Percentiles rank a stretch among this genome's conserved stretches.
Conservation (phyloP, 805 yeast species). For the Candida gorgasii region DNA sequence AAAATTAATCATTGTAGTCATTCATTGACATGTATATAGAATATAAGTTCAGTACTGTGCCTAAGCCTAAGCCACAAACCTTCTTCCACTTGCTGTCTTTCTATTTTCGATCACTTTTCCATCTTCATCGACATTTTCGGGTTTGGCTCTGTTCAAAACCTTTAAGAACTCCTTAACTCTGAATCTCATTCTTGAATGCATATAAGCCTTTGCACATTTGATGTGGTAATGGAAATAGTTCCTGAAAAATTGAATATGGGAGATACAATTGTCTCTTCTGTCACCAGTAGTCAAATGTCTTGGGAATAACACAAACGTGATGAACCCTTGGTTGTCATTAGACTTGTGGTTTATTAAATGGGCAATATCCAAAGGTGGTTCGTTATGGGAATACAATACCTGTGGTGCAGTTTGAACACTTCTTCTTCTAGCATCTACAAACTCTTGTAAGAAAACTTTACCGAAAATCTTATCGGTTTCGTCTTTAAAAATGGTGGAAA, state of each 20-base stretch:
- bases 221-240: conserved; percentile 98
- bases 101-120: conserved; percentile 47
- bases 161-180: conserved; percentile 92
- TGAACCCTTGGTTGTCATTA: conserved; percentile 49
- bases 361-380: conserved; percentile 83
- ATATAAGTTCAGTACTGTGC: no score
- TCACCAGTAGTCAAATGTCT: conserved; percentile 66
- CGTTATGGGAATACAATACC: conserved; percentile 84
- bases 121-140: conserved; percentile 81
- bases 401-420: conserved; percentile 98
- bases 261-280: conserved; percentile 81
- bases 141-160: conserved; percentile 94
- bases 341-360: conserved; percentile 32
- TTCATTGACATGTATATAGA: conserved; percentile 4
- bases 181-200: conserved; percentile 97
- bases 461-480: conserved; percentile 94
- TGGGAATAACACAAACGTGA: conserved; percentile 77
- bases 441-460: conserved; percentile 87
- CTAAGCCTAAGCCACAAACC: conserved; percentile 44
- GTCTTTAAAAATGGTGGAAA: conserved; percentile 91
- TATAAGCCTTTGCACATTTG: conserved; percentile 96
- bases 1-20: conserved; percentile 23
- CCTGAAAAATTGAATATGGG: conserved; percentile 89
- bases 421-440: conserved; percentile 93
- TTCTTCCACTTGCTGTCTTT: conserved; percentile 72